These are phyloP conservation scores for Saccharomyces kudriavzevii DNA, from an alignment of 805 yeast genomes.

Conservation along the genomic window DNA sequence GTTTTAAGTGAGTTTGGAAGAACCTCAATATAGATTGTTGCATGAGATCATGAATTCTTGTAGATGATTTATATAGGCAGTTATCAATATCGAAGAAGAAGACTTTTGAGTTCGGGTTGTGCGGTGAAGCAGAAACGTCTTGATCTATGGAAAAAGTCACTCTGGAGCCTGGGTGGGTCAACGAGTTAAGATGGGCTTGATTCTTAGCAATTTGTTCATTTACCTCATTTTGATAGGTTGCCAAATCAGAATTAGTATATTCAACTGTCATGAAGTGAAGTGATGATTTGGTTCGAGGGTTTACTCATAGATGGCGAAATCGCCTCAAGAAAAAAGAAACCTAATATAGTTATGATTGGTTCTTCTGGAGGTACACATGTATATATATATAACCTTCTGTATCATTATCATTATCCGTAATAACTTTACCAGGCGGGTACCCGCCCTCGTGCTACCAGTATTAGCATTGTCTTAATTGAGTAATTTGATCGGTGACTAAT, in stretches of 20 bases:
- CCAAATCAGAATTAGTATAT: slow-evolving; percentile 1
- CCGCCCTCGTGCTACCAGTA: neutral
- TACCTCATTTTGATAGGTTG: slow-evolving; percentile 15
- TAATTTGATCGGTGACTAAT: neutral
- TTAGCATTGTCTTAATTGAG: neutral
- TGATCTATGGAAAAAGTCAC: slow-evolving; percentile 26
- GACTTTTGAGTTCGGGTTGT: slow-evolving; percentile 22
- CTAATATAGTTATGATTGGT: neutral
- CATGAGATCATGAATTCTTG: slow-evolving; percentile 75
- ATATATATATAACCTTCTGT: neutral
- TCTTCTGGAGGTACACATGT: neutral
- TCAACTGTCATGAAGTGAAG: slow-evolving; percentile 11
- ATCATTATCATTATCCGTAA: neutral
- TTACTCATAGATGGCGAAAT: neutral
- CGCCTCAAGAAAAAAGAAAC: neutral
- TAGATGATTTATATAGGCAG: slow-evolving; percentile 68
- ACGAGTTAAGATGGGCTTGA: slow-evolving; percentile 26
- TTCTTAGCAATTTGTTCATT: slow-evolving; percentile 25
- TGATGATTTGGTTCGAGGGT: neutral
- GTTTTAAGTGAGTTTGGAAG: slow-evolving; percentile 52
- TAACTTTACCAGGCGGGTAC: neutral
- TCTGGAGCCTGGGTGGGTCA: slow-evolving; percentile 31
- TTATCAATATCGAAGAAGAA: slow-evolving; percentile 91
- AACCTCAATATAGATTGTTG: slow-evolving; percentile 71
- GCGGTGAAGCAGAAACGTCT: slow-evolving; percentile 16